Base-by-base conservation (phyloP, 371 early-diverging fungal genomes). In the Mortierella sp. region DNA sequence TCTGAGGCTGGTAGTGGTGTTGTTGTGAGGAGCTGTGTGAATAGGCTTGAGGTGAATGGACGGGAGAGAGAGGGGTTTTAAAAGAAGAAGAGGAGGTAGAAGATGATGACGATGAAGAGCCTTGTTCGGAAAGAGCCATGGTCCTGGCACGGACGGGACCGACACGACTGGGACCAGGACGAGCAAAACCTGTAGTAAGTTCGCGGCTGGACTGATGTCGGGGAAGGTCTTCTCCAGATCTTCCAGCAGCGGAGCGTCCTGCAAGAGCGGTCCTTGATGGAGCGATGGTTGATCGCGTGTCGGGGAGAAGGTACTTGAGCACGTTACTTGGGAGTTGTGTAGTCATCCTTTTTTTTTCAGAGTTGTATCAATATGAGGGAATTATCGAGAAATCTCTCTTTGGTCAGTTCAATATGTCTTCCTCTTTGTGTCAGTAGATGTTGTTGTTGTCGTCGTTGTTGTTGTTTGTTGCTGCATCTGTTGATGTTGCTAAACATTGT, bases 71-170 rank as follows among this genome's bases (percentile, higher is more conserved):
- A 37, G 57, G 74, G n/a, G 58, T 51, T n/a, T 56, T 63, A 9
- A 58, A 68, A 55, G 71, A 60, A 19, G 60, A 66, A 16, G 66
- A 72, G 47, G 53, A 70, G 4, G 59, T 47, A 45, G 70, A 63
- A 11, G 68, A 79, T 18, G 60, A 74, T 3, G 65, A 30, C 25
- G 23, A 52, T 11, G 76, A 68, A 23, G 58, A 25, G 12, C 57
- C 57, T n/a, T 76, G 70, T 11, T 75, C 79, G 7, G 64, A 23
- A 3, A 59, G 23, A 9, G 73, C 37, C 55, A 60, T 64, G 25
- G 73, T 69, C 46, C 79, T 68, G 15, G 73, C 68, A 19, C 73
- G 73, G 14, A 79, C 64, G 16, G 79, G 79, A 21, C 79, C 73
- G 37, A 63, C 55, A 50, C 79, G 72, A 56, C 79, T 72, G 1